These are phyloP conservation scores for Acanthamoeba healyi DNA, from an alignment of 208 protist genomes.

Conservation along the genomic window DNA sequence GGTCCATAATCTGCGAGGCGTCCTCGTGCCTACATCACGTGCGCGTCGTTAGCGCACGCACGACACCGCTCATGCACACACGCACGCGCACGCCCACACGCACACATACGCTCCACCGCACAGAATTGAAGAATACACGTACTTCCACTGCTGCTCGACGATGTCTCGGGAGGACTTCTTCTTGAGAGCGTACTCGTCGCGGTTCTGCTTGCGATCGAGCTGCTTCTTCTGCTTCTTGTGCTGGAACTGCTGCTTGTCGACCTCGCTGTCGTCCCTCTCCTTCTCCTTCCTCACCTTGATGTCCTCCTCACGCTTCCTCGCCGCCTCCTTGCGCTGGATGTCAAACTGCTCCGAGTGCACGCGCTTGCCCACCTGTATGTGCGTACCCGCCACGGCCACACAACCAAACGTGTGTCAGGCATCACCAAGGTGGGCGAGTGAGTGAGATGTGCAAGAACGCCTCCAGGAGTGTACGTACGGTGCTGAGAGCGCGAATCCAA, in stretches of 20 bases:
- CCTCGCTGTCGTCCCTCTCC: constrained; percentile 30
- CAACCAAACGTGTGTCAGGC: no score
- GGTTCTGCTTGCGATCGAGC: constrained; percentile 20
- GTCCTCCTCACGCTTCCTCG: constrained; percentile 34
- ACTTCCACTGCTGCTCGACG: constrained; percentile 46
- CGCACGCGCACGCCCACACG: no score
- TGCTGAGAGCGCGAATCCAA: constrained; percentile 21
- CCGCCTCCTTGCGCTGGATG: constrained; percentile 22
- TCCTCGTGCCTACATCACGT: background rate
- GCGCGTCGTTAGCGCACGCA: no score
- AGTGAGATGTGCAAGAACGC: background rate
- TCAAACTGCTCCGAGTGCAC: background rate
- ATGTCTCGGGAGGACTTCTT: constrained; percentile 55
- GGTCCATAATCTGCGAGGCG: background rate
- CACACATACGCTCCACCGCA: background rate
- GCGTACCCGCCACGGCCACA: no score
- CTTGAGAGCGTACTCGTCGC: constrained; percentile 42
- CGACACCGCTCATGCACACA: no score
- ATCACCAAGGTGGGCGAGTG: background rate
- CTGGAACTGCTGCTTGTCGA: constrained; percentile 27
- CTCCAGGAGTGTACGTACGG: background rate
- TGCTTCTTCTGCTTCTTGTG: constrained; percentile 63
- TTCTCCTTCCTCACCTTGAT: constrained; percentile 34
- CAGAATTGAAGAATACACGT: background rate
- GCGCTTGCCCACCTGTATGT: constrained; percentile 19